These are phyloP conservation scores for Nitzschia sp. DNA, from an alignment of 108 stramenopile genomes.

Conservation along the genomic window DNA sequence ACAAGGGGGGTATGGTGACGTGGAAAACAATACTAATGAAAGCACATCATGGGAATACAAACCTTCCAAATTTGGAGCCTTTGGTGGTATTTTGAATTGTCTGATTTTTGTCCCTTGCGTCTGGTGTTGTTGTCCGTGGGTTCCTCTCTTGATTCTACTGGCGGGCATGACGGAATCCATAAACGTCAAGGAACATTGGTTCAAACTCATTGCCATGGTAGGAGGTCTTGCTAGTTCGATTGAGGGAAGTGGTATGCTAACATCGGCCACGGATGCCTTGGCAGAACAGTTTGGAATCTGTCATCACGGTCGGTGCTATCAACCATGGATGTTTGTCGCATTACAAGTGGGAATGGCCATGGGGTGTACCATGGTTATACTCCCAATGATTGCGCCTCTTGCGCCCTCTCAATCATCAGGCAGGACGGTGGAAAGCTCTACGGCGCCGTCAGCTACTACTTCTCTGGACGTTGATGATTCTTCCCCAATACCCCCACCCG, in stretches of 20 bases:
- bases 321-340: conserved; percentile 28
- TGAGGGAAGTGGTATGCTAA: conserved; percentile 29
- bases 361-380: conserved; percentile 3
- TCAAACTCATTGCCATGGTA: conserved; percentile 18
- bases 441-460: too few species aligned
- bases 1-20: not conserved
- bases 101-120: conserved; percentile 18
- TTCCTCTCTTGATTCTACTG: conserved; percentile 21
- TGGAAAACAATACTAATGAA: not conserved
- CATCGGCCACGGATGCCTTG: conserved; percentile 13
- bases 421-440: not conserved
- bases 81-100: conserved; percentile 9
- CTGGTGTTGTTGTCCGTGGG: conserved; percentile 37
- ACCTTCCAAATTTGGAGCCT: conserved; percentile 10
- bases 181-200: conserved; percentile 28
- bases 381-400: conserved; percentile 4
- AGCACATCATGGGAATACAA: conserved; percentile 9
- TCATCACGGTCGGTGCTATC: conserved; percentile 1
- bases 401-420: not conserved
- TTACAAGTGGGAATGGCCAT: conserved; percentile 16
- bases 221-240: conserved; percentile 23
- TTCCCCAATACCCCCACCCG: not conserved
- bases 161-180: conserved; percentile 14
- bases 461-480: not conserved
- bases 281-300: conserved; percentile 14